Percentiles rank a stretch among this genome's conserved stretches.
Conservation (phyloP, 805 yeast genomes). For the Ogataea degrootiae region DNA sequence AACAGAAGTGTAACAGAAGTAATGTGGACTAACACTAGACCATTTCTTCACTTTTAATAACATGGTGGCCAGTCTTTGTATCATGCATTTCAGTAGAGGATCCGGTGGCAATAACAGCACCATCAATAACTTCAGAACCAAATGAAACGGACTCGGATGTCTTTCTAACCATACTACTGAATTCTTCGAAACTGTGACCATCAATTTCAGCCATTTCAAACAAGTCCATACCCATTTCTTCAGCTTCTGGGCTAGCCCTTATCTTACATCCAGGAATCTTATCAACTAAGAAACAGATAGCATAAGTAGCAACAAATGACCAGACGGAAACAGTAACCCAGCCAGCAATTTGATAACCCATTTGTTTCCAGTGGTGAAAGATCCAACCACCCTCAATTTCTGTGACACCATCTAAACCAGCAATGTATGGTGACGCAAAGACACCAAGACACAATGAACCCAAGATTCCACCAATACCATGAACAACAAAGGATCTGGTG, state of each 20-base stretch:
- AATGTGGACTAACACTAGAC: conserved; percentile 4
- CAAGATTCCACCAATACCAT: conserved; percentile 45
- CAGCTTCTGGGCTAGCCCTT: conserved; percentile 41
- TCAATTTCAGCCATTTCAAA: conserved; percentile 48
- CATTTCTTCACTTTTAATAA: conserved; percentile 13
- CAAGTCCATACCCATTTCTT: conserved; percentile 47
- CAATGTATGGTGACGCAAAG: conserved; percentile 40
- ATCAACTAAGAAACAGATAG: conserved; percentile 43
- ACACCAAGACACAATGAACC: conserved; percentile 40
- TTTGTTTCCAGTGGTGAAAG: conserved; percentile 39
- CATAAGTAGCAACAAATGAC: conserved; percentile 39
- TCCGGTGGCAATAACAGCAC: conserved; percentile 3
- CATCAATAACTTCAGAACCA: conserved; percentile 7
- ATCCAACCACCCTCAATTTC: conserved; percentile 45
- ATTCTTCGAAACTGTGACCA: conserved; percentile 22
- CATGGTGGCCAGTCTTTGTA: conserved; percentile 7
- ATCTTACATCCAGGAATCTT: conserved; percentile 46
- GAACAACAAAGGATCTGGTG: conserved; percentile 40
- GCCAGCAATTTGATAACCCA: conserved; percentile 43
- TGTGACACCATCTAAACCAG: conserved; percentile 40
- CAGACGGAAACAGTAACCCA: conserved; percentile 39
- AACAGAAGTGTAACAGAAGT: not conserved
- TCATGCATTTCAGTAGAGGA: conserved; percentile 17
- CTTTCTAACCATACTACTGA: conserved; percentile 9
- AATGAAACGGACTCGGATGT: conserved; percentile 10